These are phyloP conservation scores for Eucalyptus dawsonii DNA, from an alignment of 345 rosid species.

Conservation along the genomic window DNA sequence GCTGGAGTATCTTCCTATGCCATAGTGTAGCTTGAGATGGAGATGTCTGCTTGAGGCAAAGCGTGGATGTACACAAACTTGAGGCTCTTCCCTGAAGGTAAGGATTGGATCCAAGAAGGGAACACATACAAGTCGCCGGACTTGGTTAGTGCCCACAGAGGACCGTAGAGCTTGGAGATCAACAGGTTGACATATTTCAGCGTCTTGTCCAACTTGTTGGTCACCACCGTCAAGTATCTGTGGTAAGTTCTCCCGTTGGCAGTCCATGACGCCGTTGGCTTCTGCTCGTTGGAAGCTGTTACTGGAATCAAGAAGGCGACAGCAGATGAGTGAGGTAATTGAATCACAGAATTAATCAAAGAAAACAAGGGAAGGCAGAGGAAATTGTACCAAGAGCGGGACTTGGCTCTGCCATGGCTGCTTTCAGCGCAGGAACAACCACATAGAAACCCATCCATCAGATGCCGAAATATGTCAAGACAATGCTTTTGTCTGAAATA, in stretches of 20 bases:
- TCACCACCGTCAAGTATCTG: slow-evolving; percentile 66
- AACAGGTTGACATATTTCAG: slow-evolving; percentile 54
- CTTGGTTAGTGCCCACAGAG: slow-evolving; percentile 76
- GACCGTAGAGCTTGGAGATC: slow-evolving; percentile 76
- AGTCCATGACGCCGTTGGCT: slow-evolving; percentile 63
- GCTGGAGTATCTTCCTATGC: too few relatives aligned
- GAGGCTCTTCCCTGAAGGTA: slow-evolving; percentile 54
- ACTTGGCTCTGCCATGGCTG: slow-evolving; percentile 17
- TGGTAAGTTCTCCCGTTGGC: slow-evolving; percentile 53
- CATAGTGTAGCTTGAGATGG: too few relatives aligned
- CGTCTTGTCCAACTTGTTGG: slow-evolving; percentile 58
- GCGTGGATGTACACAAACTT: too few relatives aligned
- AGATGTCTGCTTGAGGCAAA: too few relatives aligned
- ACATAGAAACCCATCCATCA: slow-evolving; percentile 1
- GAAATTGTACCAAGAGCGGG: slow-evolving; percentile 47
- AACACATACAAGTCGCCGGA: slow-evolving; percentile 38
- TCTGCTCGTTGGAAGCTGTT: slow-evolving; percentile 47
- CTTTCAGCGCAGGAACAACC: slow-evolving; percentile 34
- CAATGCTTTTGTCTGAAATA: too few relatives aligned
- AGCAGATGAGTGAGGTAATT: background rate
- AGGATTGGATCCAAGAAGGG: slow-evolving; percentile 72
- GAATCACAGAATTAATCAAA: background rate
- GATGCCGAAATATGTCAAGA: background rate
- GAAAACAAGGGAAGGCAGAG: background rate
- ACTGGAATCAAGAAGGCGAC: slow-evolving; percentile 11